These are phyloP conservation scores for Eimeria falciformis DNA, from an alignment of 169 alveolate species.

Conservation along the genomic window DNA sequence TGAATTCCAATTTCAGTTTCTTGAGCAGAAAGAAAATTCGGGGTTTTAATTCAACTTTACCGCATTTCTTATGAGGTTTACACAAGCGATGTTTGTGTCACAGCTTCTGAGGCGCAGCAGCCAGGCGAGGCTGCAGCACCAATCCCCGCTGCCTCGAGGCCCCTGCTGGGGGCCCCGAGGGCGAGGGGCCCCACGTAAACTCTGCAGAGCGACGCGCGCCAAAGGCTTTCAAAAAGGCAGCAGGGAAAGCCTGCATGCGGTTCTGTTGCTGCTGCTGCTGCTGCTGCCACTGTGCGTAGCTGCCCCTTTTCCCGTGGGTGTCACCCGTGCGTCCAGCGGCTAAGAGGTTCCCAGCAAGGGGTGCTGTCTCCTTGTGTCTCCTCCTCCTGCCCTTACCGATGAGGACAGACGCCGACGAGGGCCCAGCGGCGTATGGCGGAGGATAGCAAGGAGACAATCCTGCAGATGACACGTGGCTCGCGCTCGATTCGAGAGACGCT, in stretches of 20 bases:
- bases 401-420: not conserved
- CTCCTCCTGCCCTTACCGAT: not conserved
- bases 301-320: constrained; percentile 4
- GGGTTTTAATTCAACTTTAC: too few relatives aligned
- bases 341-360: not conserved
- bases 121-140: too few relatives aligned
- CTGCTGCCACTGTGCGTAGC: constrained; percentile 11
- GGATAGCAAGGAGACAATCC: not conserved
- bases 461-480: too few relatives aligned
- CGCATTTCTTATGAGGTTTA: not conserved
- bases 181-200: constrained; percentile 39
- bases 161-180: constrained; percentile 44
- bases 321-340: not conserved
- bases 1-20: not conserved
- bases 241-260: not conserved
- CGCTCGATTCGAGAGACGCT: not conserved
- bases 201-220: not conserved
- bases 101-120: too few relatives aligned
- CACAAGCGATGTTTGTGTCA: too few relatives aligned
- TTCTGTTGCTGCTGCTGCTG: not conserved
- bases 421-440: not conserved
- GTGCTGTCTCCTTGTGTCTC: not conserved
- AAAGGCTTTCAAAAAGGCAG: not conserved
- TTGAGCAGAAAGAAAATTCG: too few relatives aligned
- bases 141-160: constrained; percentile 41